phyloP scores from a whole-genome alignment of 352 stramenopile species.

The Phytophthora citrophthora region DNA sequence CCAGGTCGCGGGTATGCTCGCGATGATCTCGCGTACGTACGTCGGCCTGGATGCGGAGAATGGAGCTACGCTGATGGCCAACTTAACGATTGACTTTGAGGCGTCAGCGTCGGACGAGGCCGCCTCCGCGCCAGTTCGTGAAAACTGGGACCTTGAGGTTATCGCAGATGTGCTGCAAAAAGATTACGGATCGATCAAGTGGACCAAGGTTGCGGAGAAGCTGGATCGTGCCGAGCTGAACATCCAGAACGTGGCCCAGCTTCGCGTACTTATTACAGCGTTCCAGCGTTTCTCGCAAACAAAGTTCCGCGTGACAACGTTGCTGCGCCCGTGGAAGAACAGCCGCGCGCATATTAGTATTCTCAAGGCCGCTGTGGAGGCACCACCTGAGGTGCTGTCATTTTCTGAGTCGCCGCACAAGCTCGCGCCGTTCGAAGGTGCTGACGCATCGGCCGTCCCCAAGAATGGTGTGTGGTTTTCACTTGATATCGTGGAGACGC shows the following conservation, averaged over 20 bases:
- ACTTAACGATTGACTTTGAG: constrained; percentile 82
- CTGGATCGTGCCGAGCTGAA: constrained; percentile 79
- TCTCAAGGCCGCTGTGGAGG: constrained; percentile 81
- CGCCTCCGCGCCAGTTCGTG: constrained; percentile 30
- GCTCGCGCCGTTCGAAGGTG: constrained; percentile 84
- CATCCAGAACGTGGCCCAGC: constrained; percentile 64
- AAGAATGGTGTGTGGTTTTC: constrained; percentile 91
- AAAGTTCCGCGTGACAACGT: constrained; percentile 75
- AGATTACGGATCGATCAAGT: constrained; percentile 87
- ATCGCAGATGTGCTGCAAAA: constrained; percentile 87
- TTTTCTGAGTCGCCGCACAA: constrained; percentile 85
- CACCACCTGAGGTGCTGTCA: constrained; percentile 78
- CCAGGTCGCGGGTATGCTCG: constrained; percentile 89
- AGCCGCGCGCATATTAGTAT: constrained; percentile 78
- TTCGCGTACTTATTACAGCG: constrained; percentile 77
- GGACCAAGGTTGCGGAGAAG: constrained; percentile 86
- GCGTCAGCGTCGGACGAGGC: constrained; percentile 38
- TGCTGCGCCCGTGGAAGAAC: constrained; percentile 84
- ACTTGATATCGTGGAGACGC: constrained; percentile 80
- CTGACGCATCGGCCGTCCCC: constrained; percentile 81
- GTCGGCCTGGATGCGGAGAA: constrained; percentile 67
- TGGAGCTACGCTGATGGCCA: constrained; percentile 80
- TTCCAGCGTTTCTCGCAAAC: constrained; percentile 85
- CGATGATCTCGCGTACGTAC: constrained; percentile 88
- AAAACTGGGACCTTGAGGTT: constrained; percentile 87